A percentile compares a stretch with the other conserved stretches of the same genome.
Conservation (phyloP, 2,329 filamentous ascomycete species). For the Neoarthrinium moseri region DNA sequence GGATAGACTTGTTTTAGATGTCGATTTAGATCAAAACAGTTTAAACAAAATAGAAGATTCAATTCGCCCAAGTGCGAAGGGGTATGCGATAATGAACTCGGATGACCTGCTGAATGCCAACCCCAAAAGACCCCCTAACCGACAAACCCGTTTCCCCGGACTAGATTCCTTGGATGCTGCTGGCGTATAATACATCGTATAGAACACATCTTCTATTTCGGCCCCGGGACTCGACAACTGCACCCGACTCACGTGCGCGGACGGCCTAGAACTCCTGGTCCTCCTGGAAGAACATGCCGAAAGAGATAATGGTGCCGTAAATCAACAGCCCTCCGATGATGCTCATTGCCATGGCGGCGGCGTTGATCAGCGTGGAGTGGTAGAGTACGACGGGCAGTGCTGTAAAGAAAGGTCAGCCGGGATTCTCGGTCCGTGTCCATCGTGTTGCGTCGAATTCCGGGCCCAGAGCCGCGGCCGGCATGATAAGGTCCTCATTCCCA, state of each 20-base stretch:
- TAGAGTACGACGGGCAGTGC: conserved; percentile 86
- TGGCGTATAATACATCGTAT: conserved; percentile 5
- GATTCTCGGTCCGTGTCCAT: too few relatives aligned
- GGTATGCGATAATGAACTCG: neutral
- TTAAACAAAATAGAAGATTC: neutral
- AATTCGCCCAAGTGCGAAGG: conserved; percentile 1
- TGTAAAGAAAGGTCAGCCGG: too few relatives aligned
- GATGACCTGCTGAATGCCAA: conserved; percentile 7
- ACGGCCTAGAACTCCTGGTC: conserved; percentile 80
- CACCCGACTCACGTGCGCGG: neutral
- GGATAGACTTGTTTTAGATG: neutral
- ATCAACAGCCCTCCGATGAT: conserved; percentile 90
- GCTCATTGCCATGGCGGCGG: conserved; percentile 92
- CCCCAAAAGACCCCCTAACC: neutral
- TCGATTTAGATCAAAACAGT: neutral
- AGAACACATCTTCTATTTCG: too few relatives aligned
- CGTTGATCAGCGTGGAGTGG: conserved; percentile 78
- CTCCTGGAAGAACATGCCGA: conserved; percentile 97
- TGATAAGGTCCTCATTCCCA: neutral
- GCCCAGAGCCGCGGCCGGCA: too few relatives aligned
- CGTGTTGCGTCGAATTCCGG: too few relatives aligned
- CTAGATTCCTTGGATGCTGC: conserved; percentile 3
- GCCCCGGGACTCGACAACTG: too few relatives aligned
- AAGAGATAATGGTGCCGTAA: conserved; percentile 97
- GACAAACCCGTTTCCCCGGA: neutral